Conservation (phyloP, 768 basidiomycete genomes). For the Favolaschia claudopus region DNA sequence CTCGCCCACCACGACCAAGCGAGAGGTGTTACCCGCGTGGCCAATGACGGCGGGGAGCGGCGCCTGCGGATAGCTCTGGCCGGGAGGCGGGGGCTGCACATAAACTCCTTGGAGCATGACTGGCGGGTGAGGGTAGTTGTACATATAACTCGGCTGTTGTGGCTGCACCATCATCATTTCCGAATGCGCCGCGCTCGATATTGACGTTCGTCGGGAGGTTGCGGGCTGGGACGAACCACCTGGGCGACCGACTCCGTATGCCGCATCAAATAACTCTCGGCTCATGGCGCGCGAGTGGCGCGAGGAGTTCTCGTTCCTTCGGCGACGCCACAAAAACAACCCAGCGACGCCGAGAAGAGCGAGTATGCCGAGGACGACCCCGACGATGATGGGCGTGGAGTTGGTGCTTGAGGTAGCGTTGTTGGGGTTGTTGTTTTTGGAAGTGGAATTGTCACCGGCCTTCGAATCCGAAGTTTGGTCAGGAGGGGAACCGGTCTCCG, state of each 20-base stretch:
- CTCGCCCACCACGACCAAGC: too few relatives aligned
- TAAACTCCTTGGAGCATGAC: not conserved
- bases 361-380: not conserved
- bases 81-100: not conserved
- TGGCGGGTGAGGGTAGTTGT: not conserved
- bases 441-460: too few relatives aligned
- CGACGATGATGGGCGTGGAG: not conserved
- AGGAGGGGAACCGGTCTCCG: too few relatives aligned
- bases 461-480: too few relatives aligned
- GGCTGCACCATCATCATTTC: constrained; percentile 7
- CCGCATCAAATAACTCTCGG: not conserved
- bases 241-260: not conserved
- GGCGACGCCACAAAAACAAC: constrained; percentile 10
- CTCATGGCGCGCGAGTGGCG: not conserved
- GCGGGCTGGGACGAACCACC: not conserved
- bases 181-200: constrained; percentile 3
- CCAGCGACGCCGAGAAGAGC: not conserved
- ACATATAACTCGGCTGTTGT: not conserved
- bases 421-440: not conserved
- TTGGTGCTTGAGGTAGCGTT: not conserved
- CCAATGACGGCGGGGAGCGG: too few relatives aligned
- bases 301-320: not conserved
- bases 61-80: not conserved
- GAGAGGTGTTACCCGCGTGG: too few relatives aligned
- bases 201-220: constrained; percentile 5